Conservation (phyloP, 805 yeast genomes). For the Blastobotrys parvus region DNA sequence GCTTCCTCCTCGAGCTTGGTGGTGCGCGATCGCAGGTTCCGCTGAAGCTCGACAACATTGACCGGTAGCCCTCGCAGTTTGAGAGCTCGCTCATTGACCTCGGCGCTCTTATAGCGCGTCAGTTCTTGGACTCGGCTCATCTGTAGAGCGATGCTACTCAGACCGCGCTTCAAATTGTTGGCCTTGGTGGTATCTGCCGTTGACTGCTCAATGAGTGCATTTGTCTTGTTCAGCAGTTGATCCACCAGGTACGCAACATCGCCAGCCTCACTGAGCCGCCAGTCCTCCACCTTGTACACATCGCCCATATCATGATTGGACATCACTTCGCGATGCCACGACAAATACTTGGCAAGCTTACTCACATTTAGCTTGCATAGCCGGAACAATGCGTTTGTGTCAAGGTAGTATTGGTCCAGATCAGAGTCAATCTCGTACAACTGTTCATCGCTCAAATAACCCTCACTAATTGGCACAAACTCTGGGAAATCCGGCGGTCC, state of each 20-base stretch:
- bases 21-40: slow-evolving; percentile 6
- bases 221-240: background rate
- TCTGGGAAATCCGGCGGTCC: slow-evolving; percentile 3
- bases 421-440: slow-evolving; percentile 1
- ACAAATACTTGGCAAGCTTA: background rate
- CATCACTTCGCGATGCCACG: slow-evolving; percentile 4
- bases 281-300: slow-evolving; percentile 5
- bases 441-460: background rate
- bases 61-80: slow-evolving; percentile 13
- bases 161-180: slow-evolving; percentile 5
- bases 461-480: background rate
- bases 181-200: background rate
- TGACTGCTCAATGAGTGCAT: background rate
- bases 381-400: slow-evolving; percentile 6
- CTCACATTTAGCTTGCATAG: slow-evolving; percentile 2
- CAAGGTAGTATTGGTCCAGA: slow-evolving; percentile 7
- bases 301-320: slow-evolving; percentile 5
- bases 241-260: slow-evolving; percentile 7
- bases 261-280: slow-evolving; percentile 11
- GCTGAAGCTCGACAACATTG: slow-evolving; percentile 16
- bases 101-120: slow-evolving; percentile 5
- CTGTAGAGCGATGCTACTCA: slow-evolving; percentile 7
- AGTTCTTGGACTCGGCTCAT: slow-evolving; percentile 13
- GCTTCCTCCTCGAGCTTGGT: slow-evolving; percentile 9
- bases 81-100: slow-evolving; percentile 10